Evolutionary conservation across 1,284 basidiomycete genomes (phyloP).

Genomic region (Pyrrhoderma noxium): DNA sequence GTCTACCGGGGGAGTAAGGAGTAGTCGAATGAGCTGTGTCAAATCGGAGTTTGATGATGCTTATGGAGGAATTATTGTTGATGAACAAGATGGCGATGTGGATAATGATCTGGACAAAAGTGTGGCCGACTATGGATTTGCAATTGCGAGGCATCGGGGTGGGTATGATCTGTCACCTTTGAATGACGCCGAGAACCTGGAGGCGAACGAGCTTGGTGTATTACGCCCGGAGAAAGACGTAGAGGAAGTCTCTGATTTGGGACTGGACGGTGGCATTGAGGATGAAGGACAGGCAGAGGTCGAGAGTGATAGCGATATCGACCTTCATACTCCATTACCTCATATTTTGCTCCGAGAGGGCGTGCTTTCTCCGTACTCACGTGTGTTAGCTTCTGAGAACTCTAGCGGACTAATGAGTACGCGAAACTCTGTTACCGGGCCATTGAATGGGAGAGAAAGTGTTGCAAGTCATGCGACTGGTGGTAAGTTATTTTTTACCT

Average conservation of each 20-base stretch:
- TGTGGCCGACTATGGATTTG: conserved; percentile 14
- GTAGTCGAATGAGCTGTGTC: background rate
- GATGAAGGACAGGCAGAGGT: conserved; percentile 34
- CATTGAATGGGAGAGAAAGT: conserved; percentile 6
- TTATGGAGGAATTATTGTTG: conserved; percentile 12
- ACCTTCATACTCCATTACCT: conserved; percentile 73
- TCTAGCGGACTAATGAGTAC: conserved; percentile 17
- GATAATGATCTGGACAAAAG: too few species aligned
- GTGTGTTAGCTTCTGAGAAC: conserved; percentile 41
- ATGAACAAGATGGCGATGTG: conserved; percentile 5
- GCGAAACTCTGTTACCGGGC: background rate
- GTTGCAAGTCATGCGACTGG: conserved; percentile 11
- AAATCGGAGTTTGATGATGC: conserved; percentile 6
- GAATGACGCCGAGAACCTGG: background rate
- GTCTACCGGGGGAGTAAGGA: background rate
- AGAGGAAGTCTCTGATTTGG: background rate
- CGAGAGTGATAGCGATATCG: conserved; percentile 61
- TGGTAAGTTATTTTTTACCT: conserved; percentile 24
- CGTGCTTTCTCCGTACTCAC: conserved; percentile 66
- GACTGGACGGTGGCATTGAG: conserved; percentile 20
- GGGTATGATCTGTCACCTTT: conserved; percentile 13
- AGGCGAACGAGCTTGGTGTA: conserved; percentile 9
- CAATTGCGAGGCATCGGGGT: conserved; percentile 16
- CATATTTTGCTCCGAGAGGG: conserved; percentile 70
- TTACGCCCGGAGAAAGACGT: background rate